Evolutionary conservation across 2,329 filamentous ascomycete species (phyloP), one percentile per base, ranked within the genome.

Genomic region (Arthroderma sp.): DNA sequence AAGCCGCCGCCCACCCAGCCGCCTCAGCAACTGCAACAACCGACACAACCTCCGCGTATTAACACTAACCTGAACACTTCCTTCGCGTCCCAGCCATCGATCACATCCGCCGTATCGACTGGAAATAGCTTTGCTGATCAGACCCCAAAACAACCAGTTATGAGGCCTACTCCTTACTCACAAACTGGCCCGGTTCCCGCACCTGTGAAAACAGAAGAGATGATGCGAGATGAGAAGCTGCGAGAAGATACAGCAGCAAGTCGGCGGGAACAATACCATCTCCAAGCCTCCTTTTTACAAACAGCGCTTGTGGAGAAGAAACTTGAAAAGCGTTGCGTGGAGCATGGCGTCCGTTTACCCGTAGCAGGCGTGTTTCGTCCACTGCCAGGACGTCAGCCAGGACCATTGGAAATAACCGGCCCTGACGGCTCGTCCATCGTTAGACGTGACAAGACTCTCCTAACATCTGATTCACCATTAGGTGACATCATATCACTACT

Each of bases 401-500:
- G 65, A 36, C 63, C 62, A 4, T 67, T 67, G 36, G 61, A 73
- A 48, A 68, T 70, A n/a, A 66, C 67, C 1, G 78, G 77, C 0
- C 74, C 78, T 0, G 78, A 86, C 53, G 76, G 72, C 3, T 70
- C 75, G 30, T 72, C 75, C 8, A 72, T 85, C 2, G 65, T 75
- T 36, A 80, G 80, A 1, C 73, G 71, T 9, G 80, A 80, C 2
- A 77, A 78, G 15, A 85, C 83, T 44, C 75, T 93, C 33, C 75
- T 91, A 0, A 78, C 82, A 32, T 83, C 87, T 38, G 65, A 68
- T 37, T 78, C 84, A 1, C 79, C 76, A 44, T 69, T 94, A 31
- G 81, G 83, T 9, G 87, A 94, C 49, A 83, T 95, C 52, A 66
- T 95, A 38, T 83, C 85, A 28, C 70, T 95, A 10, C 61, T 95